A percentile compares a stretch with the other conserved stretches of the same genome.
phyloP scores from a whole-genome alignment of 192 early-diverging fungal species.

The Thamnidium elegans region DNA sequence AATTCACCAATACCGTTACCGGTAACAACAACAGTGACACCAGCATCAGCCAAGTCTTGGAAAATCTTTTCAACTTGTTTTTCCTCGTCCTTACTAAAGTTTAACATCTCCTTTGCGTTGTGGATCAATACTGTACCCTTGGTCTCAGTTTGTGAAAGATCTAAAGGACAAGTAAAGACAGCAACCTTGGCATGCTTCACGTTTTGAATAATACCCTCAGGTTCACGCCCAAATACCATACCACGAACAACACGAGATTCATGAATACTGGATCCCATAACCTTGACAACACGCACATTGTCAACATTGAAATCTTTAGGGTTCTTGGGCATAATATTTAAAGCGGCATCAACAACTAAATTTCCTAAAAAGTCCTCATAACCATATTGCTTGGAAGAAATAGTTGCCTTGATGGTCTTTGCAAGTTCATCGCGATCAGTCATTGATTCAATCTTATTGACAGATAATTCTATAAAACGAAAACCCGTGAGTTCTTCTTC shows the following conservation, averaged over 20 bases:
- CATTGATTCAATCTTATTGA: constrained; percentile 58
- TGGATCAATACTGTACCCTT: constrained; percentile 98
- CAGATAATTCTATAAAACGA: constrained; percentile 52
- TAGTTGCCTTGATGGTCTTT: constrained; percentile 75
- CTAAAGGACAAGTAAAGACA: constrained; percentile 91
- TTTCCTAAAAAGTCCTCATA: constrained; percentile 84
- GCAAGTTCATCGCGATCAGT: constrained; percentile 57
- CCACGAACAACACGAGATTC: constrained; percentile 90
- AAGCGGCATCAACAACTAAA: constrained; percentile 81
- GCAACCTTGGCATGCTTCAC: constrained; percentile 90
- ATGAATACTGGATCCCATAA: constrained; percentile 86
- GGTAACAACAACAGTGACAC: constrained; percentile 89
- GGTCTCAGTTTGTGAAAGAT: constrained; percentile 93
- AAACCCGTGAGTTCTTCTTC: not conserved
- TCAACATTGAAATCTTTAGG: constrained; percentile 91
- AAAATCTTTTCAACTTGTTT: constrained; percentile 82
- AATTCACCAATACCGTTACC: constrained; percentile 90
- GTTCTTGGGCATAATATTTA: constrained; percentile 88
- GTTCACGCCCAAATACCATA: constrained; percentile 95
- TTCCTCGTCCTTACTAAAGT: constrained; percentile 96
- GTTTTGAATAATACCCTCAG: constrained; percentile 72
- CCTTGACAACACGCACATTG: constrained; percentile 94
- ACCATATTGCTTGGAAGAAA: constrained; percentile 94
- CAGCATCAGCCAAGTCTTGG: constrained; percentile 86
- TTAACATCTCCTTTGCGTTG: constrained; percentile 94